Conservation (phyloP, 768 basidiomycete species). For the Tricholoma saponaceum region DNA sequence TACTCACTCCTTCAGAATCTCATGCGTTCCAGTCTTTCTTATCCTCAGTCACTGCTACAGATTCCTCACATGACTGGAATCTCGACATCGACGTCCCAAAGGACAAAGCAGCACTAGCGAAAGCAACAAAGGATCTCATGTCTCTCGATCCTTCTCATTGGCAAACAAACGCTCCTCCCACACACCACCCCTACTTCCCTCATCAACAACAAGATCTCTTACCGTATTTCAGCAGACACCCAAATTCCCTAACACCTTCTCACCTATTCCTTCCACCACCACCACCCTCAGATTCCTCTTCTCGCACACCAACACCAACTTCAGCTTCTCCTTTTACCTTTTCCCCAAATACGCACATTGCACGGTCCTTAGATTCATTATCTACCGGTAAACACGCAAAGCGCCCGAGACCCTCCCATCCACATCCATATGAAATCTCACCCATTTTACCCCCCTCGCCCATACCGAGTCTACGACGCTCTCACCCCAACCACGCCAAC, state of each 20-base stretch:
- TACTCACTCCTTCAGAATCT: slow-evolving; percentile 64
- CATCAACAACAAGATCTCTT: neutral
- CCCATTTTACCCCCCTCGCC: slow-evolving; percentile 3
- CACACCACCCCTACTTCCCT: slow-evolving; percentile 5
- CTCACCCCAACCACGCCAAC: slow-evolving; percentile 8
- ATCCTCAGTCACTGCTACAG: slow-evolving; percentile 39
- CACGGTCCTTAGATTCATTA: neutral
- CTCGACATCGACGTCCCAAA: slow-evolving; percentile 41
- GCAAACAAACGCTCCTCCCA: slow-evolving; percentile 14
- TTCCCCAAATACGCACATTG: neutral
- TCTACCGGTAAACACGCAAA: slow-evolving; percentile 8
- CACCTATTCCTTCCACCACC: slow-evolving; percentile 11
- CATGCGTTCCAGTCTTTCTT: slow-evolving; percentile 69
- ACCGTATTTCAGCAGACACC: slow-evolving; percentile 4
- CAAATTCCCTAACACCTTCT: slow-evolving; percentile 6
- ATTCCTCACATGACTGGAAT: slow-evolving; percentile 37
- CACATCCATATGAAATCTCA: slow-evolving; percentile 14
- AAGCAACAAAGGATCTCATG: slow-evolving; percentile 84
- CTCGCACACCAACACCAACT: slow-evolving; percentile 19
- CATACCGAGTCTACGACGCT: slow-evolving; percentile 1
- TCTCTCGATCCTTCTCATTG: slow-evolving; percentile 51
- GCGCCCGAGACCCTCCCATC: slow-evolving; percentile 12
- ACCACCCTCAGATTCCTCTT: slow-evolving; percentile 16
- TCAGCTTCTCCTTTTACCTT: slow-evolving; percentile 14
- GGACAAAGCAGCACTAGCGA: slow-evolving; percentile 63